phyloP scores from a whole-genome alignment of 192 early-diverging fungal species.

The Obelidium mucronatum region DNA sequence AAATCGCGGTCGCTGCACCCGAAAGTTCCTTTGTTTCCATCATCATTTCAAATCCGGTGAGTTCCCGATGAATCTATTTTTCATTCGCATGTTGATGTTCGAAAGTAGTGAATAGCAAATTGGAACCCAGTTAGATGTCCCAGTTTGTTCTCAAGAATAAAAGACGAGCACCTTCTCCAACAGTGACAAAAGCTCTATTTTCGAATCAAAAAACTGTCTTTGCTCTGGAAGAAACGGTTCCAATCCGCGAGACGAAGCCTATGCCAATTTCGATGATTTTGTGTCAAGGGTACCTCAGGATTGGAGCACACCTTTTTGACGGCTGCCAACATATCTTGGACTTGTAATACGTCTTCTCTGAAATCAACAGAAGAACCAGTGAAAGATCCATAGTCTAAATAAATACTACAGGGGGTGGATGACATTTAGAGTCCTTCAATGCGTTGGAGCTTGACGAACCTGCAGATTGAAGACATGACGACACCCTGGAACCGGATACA shows the following conservation, averaged over 20 bases:
- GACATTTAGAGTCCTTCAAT: neutral
- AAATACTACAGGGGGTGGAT: neutral
- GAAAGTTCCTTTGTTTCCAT: conserved; percentile 33
- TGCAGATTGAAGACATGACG: conserved; percentile 14
- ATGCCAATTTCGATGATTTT: neutral
- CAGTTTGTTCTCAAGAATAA: neutral
- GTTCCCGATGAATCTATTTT: conserved; percentile 36
- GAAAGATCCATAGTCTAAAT: conserved; percentile 4
- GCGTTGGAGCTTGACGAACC: neutral
- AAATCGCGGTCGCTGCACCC: conserved; percentile 30
- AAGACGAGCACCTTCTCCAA: conserved; percentile 18
- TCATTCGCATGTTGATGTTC: neutral
- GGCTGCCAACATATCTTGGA: neutral
- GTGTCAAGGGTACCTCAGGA: neutral
- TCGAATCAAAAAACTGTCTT: conserved; percentile 12
- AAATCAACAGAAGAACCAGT: neutral
- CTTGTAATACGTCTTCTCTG: conserved; percentile 7
- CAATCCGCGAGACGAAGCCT: neutral
- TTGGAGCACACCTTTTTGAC: conserved; percentile 26
- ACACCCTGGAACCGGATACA: neutral
- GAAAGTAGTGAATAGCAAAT: too few relatives aligned
- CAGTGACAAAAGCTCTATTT: conserved; percentile 17
- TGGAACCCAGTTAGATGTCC: neutral
- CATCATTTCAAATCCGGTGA: conserved; percentile 31
- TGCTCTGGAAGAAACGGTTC: neutral